Conservation (phyloP, 768 basidiomycete species). For the Hemileccinum rubropunctum region DNA sequence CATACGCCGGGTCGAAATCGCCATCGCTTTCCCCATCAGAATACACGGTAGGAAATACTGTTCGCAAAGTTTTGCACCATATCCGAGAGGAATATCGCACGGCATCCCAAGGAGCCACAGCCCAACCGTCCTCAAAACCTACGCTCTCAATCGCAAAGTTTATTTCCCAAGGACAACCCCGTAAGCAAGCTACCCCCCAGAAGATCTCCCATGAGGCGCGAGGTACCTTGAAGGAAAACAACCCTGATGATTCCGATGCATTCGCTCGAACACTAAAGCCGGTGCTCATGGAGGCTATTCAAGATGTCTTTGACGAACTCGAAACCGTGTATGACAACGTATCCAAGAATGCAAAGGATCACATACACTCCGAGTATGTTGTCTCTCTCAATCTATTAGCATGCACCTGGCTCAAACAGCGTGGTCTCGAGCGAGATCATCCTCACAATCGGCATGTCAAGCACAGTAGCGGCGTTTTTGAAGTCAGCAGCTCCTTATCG, state of each 20-base stretch:
- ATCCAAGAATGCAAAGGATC: slow-evolving; percentile 90
- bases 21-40: slow-evolving; percentile 47
- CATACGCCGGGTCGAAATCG: slow-evolving; percentile 5
- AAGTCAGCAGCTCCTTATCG: slow-evolving; percentile 86
- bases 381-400: neutral
- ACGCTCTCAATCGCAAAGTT: slow-evolving; percentile 79
- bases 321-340: slow-evolving; percentile 96
- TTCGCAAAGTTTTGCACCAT: slow-evolving; percentile 88
- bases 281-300: slow-evolving; percentile 93
- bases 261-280: slow-evolving; percentile 83
- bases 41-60: slow-evolving; percentile 92
- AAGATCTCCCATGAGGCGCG: slow-evolving; percentile 48
- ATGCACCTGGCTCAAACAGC: neutral
- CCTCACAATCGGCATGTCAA: slow-evolving; percentile 89
- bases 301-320: slow-evolving; percentile 93
- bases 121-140: slow-evolving; percentile 35
- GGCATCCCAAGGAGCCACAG: slow-evolving; percentile 51
- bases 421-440: slow-evolving; percentile 76
- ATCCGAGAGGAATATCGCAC: slow-evolving; percentile 94
- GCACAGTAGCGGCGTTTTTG: slow-evolving; percentile 90
- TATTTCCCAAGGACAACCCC: slow-evolving; percentile 74
- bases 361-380: slow-evolving; percentile 96
- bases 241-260: slow-evolving; percentile 74
- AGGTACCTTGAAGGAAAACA: slow-evolving; percentile 61
- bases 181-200: slow-evolving; percentile 38